These are phyloP conservation scores for Ustanciosporium gigantosporum DNA, from an alignment of 1,284 basidiomycete genomes.

Conservation along the genomic window DNA sequence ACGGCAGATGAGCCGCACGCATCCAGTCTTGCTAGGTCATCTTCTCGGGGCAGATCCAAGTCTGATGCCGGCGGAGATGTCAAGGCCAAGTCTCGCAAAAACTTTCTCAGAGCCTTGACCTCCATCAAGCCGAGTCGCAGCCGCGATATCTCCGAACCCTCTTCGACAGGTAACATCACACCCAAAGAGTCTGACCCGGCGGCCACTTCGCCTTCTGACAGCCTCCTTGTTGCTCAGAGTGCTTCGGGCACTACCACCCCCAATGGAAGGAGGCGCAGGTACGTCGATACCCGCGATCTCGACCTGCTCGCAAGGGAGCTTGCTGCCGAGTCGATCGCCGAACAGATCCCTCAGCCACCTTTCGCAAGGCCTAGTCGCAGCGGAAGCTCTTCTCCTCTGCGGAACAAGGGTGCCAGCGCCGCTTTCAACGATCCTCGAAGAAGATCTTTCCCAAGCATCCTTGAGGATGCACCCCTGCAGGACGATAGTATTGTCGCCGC, in stretches of 20 bases:
- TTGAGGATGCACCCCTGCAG: constrained; percentile 27
- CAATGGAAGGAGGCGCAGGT: constrained; percentile 31
- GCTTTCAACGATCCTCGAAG: constrained; percentile 26
- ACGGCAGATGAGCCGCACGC: not conserved
- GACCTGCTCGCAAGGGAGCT: constrained; percentile 47
- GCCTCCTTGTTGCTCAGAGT: constrained; percentile 1
- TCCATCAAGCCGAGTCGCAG: constrained; percentile 1
- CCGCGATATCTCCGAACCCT: constrained; percentile 1
- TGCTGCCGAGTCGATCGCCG: constrained; percentile 44
- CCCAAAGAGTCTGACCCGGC: not conserved
- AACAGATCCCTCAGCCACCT: constrained; percentile 24
- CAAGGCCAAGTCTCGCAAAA: constrained; percentile 28
- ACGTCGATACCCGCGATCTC: constrained; percentile 44
- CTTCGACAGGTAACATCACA: not conserved
- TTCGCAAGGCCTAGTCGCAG: constrained; percentile 33
- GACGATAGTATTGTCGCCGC: constrained; percentile 7
- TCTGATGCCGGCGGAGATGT: constrained; percentile 23
- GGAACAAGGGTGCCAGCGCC: constrained; percentile 9
- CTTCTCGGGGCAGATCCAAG: constrained; percentile 31
- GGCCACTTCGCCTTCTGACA: constrained; percentile 4
- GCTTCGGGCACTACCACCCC: constrained; percentile 21
- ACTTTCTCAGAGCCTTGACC: constrained; percentile 20
- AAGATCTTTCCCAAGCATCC: constrained; percentile 37
- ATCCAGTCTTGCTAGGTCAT: not conserved
- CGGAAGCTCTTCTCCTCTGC: constrained; percentile 31